These are phyloP conservation scores for Taphrina betulina DNA, from an alignment of 1,139 yeast species.

Conservation along the genomic window DNA sequence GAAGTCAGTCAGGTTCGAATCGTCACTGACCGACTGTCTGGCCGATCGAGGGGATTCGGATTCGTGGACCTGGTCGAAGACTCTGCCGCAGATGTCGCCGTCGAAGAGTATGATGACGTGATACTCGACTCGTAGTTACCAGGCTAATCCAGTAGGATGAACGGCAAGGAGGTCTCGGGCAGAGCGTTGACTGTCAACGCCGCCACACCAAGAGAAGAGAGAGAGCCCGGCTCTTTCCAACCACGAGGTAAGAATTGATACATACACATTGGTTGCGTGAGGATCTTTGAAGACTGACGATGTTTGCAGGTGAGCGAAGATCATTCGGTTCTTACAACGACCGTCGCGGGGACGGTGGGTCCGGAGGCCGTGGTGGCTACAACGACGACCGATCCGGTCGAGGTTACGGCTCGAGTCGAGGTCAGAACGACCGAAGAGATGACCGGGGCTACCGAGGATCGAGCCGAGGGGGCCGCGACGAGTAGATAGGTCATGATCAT, in stretches of 20 bases:
- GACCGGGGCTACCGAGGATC: conserved; percentile 3
- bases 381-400: conserved; percentile 2
- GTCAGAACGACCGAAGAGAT: conserved; percentile 42
- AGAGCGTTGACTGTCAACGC: conserved; percentile 42
- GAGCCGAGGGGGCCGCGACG: conserved; percentile 16
- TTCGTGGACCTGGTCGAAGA: conserved; percentile 21
- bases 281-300: neutral
- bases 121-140: neutral
- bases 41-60: conserved; percentile 32
- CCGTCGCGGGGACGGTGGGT: conserved; percentile 15
- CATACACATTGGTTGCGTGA: neutral
- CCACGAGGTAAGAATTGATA: neutral
- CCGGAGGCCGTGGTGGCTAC: conserved; percentile 21
- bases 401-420: conserved; percentile 13
- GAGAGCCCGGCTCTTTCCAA: conserved; percentile 41
- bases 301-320: conserved; percentile 1
- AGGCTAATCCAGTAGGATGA: conserved; percentile 9
- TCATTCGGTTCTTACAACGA: conserved; percentile 8
- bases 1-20: conserved; percentile 4
- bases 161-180: conserved; percentile 15
- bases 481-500: neutral
- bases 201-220: conserved; percentile 79
- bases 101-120: conserved; percentile 50
- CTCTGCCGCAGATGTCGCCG: conserved; percentile 15
- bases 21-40: conserved; percentile 30